Evolutionary conservation across 768 basidiomycete species (phyloP).

Genomic region (Chalciporus sphaerocephalus): DNA sequence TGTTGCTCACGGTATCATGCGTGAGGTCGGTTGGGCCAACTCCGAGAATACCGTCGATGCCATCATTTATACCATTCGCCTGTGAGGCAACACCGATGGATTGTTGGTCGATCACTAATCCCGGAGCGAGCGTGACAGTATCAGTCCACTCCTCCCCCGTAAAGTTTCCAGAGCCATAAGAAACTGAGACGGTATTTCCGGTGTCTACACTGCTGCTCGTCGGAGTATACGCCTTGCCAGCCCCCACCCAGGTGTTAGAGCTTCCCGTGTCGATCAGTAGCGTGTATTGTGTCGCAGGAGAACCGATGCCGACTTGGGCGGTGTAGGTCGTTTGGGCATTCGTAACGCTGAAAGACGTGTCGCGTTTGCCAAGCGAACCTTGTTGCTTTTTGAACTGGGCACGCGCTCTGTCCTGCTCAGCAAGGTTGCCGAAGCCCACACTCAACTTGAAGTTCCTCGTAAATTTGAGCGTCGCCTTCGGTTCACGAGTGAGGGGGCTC

Average conservation of each 20-base stretch:
- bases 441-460: conserved; percentile 7
- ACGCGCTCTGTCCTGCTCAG: conserved; percentile 3
- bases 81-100: conserved; percentile 33
- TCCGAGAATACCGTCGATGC: conserved; percentile 39
- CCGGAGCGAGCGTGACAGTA: conserved; percentile 1
- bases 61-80: conserved; percentile 8
- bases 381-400: conserved; percentile 15
- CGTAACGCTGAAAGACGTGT: conserved; percentile 5
- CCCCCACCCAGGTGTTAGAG: conserved; percentile 27
- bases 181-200: conserved; percentile 4
- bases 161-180: conserved; percentile 6
- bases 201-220: conserved; percentile 27
- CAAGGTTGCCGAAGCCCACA: conserved; percentile 7
- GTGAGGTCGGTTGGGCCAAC: conserved; percentile 34
- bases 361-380: conserved; percentile 26
- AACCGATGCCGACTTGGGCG: conserved; percentile 22
- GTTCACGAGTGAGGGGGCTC: conserved; percentile 3
- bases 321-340: conserved; percentile 25
- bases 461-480: conserved; percentile 12
- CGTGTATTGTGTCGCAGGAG: conserved; percentile 15
- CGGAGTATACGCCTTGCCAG: conserved; percentile 24
- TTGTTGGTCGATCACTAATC: conserved; percentile 21
- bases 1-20: conserved; percentile 14
- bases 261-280: conserved; percentile 28
- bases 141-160: conserved; percentile 10